Evolutionary conservation across 148 eudicot genomes (phyloP), one percentile per base, ranked within the genome.

Genomic region (Vaccinium macrocarpon): DNA sequence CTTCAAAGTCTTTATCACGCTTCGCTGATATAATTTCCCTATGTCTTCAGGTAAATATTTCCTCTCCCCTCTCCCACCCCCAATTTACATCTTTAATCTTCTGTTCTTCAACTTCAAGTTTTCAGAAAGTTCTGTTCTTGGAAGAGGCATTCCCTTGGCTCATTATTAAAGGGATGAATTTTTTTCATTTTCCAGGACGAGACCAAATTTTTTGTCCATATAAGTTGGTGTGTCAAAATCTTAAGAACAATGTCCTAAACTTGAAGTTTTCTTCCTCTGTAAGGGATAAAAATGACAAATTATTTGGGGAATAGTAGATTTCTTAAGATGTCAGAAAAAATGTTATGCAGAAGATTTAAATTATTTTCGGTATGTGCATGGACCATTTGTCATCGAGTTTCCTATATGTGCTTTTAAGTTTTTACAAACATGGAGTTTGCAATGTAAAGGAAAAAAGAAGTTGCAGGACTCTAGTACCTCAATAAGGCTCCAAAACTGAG

Each of bases 11-110:
- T 35, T 85, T 95, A 80, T 97, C 99, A 14, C 95, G 95, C 72
- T 90, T 97, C 77, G 98, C 98, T 11, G 99, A 97, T 87, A 97
- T 95, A 79, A 97, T 97, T 71, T 95, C 99, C 64, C 84, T 93
- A 1, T 97, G 99, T 81, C 93, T 97, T 85, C 99, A 95, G 96
- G 99, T 92, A 71, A 88, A 66, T 82, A 57, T 23, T 70, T 80
- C 79, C 23, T 74, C 35, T 78, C 16, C 32, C 5, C 18, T 18
- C 29, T 9, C 48, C 16, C 38, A 8, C 38, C 19, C 35, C 18
- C 1, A 51, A 10, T 19, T 76, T 49, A 35, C 46, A 29, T 78
- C 32, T 51, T 78, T 27, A 53, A 27, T 78, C 57, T 48, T 48
- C 1, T 64, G 38, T 21, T 64, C 59, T 79, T 57, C 12, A 2